Evolutionary conservation across 257 asterid species (phyloP), one percentile per base, ranked within the genome.

Genomic region (Petrea volubilis): DNA sequence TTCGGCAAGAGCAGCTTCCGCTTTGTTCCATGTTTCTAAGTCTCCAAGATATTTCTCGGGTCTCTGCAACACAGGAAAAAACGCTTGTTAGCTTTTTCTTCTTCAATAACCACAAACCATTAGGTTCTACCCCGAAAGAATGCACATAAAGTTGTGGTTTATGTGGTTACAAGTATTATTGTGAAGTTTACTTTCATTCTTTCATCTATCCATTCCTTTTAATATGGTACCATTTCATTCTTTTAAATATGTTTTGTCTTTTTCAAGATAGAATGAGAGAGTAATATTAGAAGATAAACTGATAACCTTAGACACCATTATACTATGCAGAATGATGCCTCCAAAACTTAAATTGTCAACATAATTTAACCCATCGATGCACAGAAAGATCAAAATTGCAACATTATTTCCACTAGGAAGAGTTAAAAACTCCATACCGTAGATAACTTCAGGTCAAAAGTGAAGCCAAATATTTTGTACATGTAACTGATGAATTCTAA

Each of bases 41-140:
- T 88, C 96, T 67, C 99, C 99, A 74, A 95, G 87, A 84, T 74
- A 95, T 64, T 88, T 90, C 82, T 92, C 99, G 23, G 99, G 99
- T 80, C 97, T 87, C 99, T 95, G 86, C 65, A 87, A 70, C 62
- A 64, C 67, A 76, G 25, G 33, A 51, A 71, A 74, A 61, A 9
- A 31, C 15, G 59, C 10, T 21, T 67, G 7, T 4, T 27, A 64
- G 10, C 25, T 36, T 56, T 68, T 50, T 36, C 50, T 75, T 68
- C 62, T 17, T 70, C 68, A 58, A 64, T 36, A 68, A 70, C 66
- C 41, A 75, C 46, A 58, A 25, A 20, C 57, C 28, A 23, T 49
- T 60, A 31, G 38, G 36, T 72, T 27, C 31, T 61, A 50, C 43
- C 21, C 28, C 43, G 61, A 79, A 43, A 50, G 63, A 52, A 76